Percentiles rank a stretch among this genome's conserved stretches.
These are phyloP conservation scores for Dendrostoma leiphaemia DNA, from an alignment of 2,329 filamentous ascomycete genomes.

Conservation along the genomic window DNA sequence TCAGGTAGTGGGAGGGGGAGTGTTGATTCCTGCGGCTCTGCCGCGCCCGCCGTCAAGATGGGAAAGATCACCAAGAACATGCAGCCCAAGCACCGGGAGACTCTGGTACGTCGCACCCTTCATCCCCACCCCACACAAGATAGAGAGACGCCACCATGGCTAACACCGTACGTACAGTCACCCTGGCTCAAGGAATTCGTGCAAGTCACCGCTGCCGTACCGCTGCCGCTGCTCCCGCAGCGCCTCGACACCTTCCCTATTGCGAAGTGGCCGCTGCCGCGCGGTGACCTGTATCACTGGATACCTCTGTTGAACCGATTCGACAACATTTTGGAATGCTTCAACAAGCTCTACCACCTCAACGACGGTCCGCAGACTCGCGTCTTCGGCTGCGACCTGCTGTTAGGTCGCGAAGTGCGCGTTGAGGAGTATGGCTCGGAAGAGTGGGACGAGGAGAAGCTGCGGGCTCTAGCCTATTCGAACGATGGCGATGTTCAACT, in stretches of 20 bases:
- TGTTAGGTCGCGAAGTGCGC: slow-evolving; percentile 56
- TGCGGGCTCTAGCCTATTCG: slow-evolving; percentile 62
- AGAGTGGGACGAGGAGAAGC: slow-evolving; percentile 42
- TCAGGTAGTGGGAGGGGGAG: slow-evolving; percentile 59
- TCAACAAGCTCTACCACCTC: slow-evolving; percentile 78
- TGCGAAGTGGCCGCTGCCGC: slow-evolving; percentile 88
- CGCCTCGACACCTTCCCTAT: slow-evolving; percentile 74
- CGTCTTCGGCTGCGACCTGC: slow-evolving; percentile 67
- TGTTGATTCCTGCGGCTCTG: slow-evolving; percentile 51
- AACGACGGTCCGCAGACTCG: slow-evolving; percentile 76
- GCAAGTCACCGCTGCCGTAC: slow-evolving; percentile 62
- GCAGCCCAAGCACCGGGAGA: slow-evolving; percentile 66
- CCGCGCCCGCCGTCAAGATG: slow-evolving; percentile 60
- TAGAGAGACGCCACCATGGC: slow-evolving; percentile 24
- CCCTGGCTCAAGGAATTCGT: slow-evolving; percentile 84
- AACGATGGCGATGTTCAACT: slow-evolving; percentile 78
- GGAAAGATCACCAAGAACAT: slow-evolving; percentile 67
- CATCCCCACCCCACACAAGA: not conserved
- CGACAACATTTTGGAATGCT: slow-evolving; percentile 80
- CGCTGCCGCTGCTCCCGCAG: slow-evolving; percentile 73
- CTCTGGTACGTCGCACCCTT: slow-evolving; percentile 49
- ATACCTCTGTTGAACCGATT: slow-evolving; percentile 92
- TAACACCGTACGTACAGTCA: slow-evolving; percentile 57
- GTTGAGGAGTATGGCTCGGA: slow-evolving; percentile 51
- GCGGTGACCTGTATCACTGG: slow-evolving; percentile 98